A percentile compares a stretch with the other conserved stretches of the same genome.
Evolutionary conservation across 495 filamentous ascomycete species (phyloP).

Genomic region (Talaromyces ruber): DNA sequence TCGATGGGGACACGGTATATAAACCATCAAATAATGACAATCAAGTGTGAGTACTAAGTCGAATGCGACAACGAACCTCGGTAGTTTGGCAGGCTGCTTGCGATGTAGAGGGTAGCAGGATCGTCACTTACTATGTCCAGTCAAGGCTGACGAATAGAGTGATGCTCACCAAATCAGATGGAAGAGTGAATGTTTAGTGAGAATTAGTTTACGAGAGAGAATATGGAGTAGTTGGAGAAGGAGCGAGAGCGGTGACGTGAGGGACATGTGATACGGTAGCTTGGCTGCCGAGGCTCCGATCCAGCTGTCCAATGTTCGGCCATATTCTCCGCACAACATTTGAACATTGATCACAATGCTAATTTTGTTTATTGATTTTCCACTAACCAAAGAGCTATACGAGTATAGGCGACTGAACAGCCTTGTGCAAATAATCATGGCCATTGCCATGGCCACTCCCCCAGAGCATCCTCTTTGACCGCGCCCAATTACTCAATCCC

Average conservation of each 20-base stretch:
- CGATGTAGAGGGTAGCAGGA: not conserved
- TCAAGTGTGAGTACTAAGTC: not conserved
- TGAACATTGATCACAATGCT: too few relatives aligned
- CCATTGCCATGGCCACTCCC: not conserved
- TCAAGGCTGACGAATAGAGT: not conserved
- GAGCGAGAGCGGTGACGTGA: not conserved
- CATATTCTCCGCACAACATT: not conserved
- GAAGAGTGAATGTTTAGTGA: not conserved
- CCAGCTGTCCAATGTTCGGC: not conserved
- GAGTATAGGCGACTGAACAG: not conserved
- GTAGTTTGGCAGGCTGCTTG: not conserved
- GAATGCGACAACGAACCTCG: not conserved
- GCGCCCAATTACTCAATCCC: constrained; percentile 13
- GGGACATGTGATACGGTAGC: not conserved
- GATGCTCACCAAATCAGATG: not conserved
- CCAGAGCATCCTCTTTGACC: constrained; percentile 23
- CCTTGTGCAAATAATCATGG: not conserved
- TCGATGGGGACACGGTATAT: not conserved
- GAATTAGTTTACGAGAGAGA: not conserved
- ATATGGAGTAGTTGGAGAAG: not conserved
- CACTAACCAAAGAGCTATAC: not conserved
- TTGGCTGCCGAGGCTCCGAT: not conserved
- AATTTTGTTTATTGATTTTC: too few relatives aligned
- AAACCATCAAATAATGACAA: not conserved
- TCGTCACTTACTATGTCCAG: not conserved